A percentile compares a stretch with the other conserved stretches of the same genome.
These are phyloP conservation scores for Spergularia bocconei DNA, from an alignment of 148 eudicot genomes.

Conservation along the genomic window DNA sequence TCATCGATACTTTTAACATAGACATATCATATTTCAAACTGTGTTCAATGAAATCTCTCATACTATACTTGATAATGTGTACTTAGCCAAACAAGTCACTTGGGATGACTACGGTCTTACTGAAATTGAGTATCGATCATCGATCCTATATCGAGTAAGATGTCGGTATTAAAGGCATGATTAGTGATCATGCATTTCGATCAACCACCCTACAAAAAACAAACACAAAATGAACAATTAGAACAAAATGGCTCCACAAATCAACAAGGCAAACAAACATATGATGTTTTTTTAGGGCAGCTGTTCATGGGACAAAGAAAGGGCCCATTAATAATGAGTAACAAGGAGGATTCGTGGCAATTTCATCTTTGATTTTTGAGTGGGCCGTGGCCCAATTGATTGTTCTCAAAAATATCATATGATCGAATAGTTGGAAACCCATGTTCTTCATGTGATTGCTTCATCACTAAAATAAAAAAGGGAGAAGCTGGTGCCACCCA, in stretches of 20 bases:
- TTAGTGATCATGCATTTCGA: too few relatives aligned
- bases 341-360: too few relatives aligned
- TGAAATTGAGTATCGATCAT: too few relatives aligned
- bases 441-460: constrained; percentile 29
- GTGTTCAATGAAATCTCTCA: too few relatives aligned
- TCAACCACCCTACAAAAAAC: background rate
- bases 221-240: background rate
- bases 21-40: too few relatives aligned
- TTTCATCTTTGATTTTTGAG: background rate
- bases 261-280: background rate
- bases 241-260: constrained; percentile 16
- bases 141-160: too few relatives aligned
- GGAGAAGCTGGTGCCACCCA: constrained; percentile 18
- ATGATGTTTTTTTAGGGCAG: constrained; percentile 15
- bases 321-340: background rate
- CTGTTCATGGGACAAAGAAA: constrained; percentile 13
- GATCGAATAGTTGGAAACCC: constrained; percentile 25
- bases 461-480: background rate
- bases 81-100: too few relatives aligned
- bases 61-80: too few relatives aligned
- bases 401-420: constrained; percentile 19
- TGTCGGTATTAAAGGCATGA: too few relatives aligned
- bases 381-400: constrained; percentile 11
- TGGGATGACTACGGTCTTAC: too few relatives aligned
- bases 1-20: too few relatives aligned